phyloP scores from a whole-genome alignment of 345 rosid species.

The Cochlearia excelsa region DNA sequence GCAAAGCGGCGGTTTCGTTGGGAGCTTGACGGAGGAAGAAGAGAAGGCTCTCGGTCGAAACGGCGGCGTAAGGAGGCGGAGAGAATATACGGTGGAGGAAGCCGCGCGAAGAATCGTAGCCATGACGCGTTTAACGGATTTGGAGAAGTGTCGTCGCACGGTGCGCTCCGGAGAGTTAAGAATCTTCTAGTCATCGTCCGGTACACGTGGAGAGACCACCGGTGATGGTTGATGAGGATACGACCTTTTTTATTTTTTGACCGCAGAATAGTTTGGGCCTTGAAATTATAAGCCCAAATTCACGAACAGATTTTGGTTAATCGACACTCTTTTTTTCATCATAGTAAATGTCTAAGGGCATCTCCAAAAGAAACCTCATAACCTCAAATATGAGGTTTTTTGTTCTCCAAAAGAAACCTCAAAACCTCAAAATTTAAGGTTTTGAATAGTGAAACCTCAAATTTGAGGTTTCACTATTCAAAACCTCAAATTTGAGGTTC shows the following conservation, averaged over 20 bases:
- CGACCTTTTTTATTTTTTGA: constrained; percentile 12
- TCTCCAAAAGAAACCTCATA: too few relatives aligned
- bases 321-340: too few relatives aligned
- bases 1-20: constrained; percentile 67
- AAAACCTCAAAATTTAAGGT: too few relatives aligned
- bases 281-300: not conserved
- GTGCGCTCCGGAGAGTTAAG: constrained; percentile 4
- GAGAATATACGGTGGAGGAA: constrained; percentile 37
- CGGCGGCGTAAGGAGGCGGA: constrained; percentile 15
- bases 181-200: not conserved
- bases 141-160: constrained; percentile 5
- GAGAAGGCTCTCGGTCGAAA: constrained; percentile 35
- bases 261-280: constrained; percentile 23
- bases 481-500: too few relatives aligned
- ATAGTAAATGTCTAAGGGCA: too few relatives aligned
- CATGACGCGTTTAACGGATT: constrained; percentile 21
- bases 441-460: too few relatives aligned
- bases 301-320: not conserved
- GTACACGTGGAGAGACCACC: constrained; percentile 37
- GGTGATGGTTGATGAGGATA: constrained; percentile 3
- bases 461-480: too few relatives aligned
- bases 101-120: constrained; percentile 40
- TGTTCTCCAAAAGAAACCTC: too few relatives aligned
- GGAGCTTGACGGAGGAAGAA: constrained; percentile 32
- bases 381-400: too few relatives aligned